Evolutionary conservation across 1,284 basidiomycete species (phyloP).

Genomic region (Lentinula novae-zelandiae): DNA sequence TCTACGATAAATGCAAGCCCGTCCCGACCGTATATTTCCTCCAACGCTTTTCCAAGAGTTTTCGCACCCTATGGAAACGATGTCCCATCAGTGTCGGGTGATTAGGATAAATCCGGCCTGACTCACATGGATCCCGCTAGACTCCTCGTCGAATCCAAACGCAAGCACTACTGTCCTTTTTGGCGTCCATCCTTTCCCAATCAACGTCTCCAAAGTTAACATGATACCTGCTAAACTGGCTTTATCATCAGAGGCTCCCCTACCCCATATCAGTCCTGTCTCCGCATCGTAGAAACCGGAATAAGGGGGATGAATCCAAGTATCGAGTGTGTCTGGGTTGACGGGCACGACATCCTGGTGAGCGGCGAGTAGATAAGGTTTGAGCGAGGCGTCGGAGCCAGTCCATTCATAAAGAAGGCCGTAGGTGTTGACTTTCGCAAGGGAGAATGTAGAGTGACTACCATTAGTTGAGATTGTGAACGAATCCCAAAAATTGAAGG

Average conservation of each 20-base stretch:
- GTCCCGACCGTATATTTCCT: conserved; percentile 53
- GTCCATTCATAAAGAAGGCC: conserved; percentile 68
- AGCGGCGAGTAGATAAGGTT: conserved; percentile 65
- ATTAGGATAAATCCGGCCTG: background rate
- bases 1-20: conserved; percentile 61
- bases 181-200: conserved; percentile 52
- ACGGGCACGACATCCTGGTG: conserved; percentile 79
- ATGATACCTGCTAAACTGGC: conserved; percentile 51
- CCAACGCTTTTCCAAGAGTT: conserved; percentile 42
- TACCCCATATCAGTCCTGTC: conserved; percentile 46
- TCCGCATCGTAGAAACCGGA: conserved; percentile 63
- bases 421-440: conserved; percentile 63
- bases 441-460: conserved; percentile 51
- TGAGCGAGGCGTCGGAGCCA: conserved; percentile 56
- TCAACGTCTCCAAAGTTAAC: conserved; percentile 55
- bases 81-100: background rate
- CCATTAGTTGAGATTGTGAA: background rate
- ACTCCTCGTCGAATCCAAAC: conserved; percentile 77
- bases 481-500: background rate
- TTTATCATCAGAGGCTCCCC: conserved; percentile 60
- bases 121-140: conserved; percentile 45
- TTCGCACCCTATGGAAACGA: conserved; percentile 45
- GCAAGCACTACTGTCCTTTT: conserved; percentile 59
- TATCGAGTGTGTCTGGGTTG: conserved; percentile 44
- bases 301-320: conserved; percentile 64